phyloP scores from a whole-genome alignment of 306 rosid species.

The Gillenia trifoliata region DNA sequence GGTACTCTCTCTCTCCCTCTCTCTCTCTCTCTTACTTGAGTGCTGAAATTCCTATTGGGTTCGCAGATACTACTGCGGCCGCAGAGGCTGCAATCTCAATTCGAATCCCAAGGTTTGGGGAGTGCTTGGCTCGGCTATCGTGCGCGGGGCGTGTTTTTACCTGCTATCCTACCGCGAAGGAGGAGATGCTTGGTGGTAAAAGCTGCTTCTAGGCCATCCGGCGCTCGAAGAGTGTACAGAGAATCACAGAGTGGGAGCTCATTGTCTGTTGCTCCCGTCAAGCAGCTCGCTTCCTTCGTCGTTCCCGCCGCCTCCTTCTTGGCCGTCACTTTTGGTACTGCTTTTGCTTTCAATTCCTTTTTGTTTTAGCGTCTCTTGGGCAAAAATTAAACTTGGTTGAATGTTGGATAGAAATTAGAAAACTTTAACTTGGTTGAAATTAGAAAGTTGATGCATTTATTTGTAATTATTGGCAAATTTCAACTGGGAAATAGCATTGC shows the following conservation, averaged over 20 bases:
- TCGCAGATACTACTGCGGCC: constrained; percentile 27
- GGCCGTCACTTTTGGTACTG: constrained; percentile 65
- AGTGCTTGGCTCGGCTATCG: constrained; percentile 20
- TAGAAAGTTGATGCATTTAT: background rate
- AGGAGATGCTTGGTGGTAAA: constrained; percentile 34
- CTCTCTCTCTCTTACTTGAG: background rate
- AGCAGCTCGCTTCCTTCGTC: constrained; percentile 55
- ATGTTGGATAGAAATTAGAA: background rate
- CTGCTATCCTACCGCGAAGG: constrained; percentile 14
- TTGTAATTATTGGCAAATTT: background rate
- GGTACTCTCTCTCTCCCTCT: constrained; percentile 16
- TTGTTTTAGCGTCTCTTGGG: background rate
- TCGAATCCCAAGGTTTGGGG: constrained; percentile 5
- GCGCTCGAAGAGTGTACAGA: constrained; percentile 63
- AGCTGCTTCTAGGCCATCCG: constrained; percentile 42
- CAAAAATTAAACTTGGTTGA: background rate
- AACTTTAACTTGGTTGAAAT: background rate
- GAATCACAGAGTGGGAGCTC: constrained; percentile 56
- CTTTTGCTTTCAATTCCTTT: background rate
- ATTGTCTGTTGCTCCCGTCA: constrained; percentile 44
- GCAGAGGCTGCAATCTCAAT: constrained; percentile 3
- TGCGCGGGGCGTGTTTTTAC: constrained; percentile 22
- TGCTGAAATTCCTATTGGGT: background rate
- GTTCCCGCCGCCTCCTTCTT: constrained; percentile 62
- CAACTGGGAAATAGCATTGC: background rate